Conservation (phyloP, 108 stramenopile species). For the Phaeodactylum tricornutum region DNA sequence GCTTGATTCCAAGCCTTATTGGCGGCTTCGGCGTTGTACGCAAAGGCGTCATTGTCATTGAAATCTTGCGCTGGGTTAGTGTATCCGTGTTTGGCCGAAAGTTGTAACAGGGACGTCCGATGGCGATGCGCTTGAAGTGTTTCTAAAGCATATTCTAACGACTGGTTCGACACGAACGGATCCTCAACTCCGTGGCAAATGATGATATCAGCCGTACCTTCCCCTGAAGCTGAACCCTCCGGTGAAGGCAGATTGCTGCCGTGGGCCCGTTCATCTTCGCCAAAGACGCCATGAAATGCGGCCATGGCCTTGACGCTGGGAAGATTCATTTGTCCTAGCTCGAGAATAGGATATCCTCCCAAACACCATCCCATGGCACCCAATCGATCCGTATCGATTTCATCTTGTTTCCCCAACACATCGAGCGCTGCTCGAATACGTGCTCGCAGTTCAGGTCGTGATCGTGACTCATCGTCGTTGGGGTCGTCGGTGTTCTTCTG, state of each 20-base stretch:
- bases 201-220: constrained; percentile 15
- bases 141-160: constrained; percentile 22
- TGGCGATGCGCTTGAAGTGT: constrained; percentile 15
- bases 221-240: not conserved
- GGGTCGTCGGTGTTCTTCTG: constrained; percentile 13
- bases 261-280: not conserved
- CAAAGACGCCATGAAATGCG: constrained; percentile 72
- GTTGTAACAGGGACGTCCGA: constrained; percentile 14
- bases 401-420: constrained; percentile 6
- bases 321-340: constrained; percentile 27
- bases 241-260: not conserved
- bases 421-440: constrained; percentile 21
- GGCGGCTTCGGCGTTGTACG: constrained; percentile 36
- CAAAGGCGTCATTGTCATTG: constrained; percentile 51
- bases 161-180: constrained; percentile 40
- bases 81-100: constrained; percentile 61
- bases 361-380: constrained; percentile 63
- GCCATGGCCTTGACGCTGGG: constrained; percentile 23
- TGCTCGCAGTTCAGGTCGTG: constrained; percentile 13
- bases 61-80: constrained; percentile 70
- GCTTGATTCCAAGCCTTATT: constrained; percentile 9
- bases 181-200: constrained; percentile 54
- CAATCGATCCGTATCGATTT: constrained; percentile 29
- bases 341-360: constrained; percentile 56
- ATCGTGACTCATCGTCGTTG: no score